Evolutionary conservation across 2,329 filamentous ascomycete genomes (phyloP), one percentile per base, ranked within the genome.

Genomic region (Aspergillus proliferans): DNA sequence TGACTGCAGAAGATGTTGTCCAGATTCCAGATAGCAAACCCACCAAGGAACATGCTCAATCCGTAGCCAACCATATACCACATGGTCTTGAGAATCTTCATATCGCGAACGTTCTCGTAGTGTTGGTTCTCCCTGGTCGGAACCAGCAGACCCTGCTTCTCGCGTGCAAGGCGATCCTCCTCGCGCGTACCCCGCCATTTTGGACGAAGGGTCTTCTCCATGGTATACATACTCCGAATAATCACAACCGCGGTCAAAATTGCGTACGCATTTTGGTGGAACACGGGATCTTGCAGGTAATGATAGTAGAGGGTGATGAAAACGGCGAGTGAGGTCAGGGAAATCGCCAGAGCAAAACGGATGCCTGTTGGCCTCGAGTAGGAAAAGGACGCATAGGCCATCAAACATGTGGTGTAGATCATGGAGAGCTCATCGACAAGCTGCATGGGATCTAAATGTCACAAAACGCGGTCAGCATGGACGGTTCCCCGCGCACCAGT

Each of bases 291-390:
- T 63, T 91, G 88, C 14, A 90, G 82, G 53, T 87, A 82, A 63
- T 90, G 86, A 69, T 95, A 95, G 67, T 86, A 81, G 38, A 86
- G 75, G 12, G 88, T 93, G 65, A 94, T 91, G 60, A 84, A 86
- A 34, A 72, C 67, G n/a, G 80, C 76, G 26, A 84, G 66, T 8
- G 69, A 69, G 5, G 82, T 62, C 8, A 88, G 75, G 12, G 73
- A 74, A 4, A 83, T 38, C 6, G 76, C 87, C 7, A 90, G 73
- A 10, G 77, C 50, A 1, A 75, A 58, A 1, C 80, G 77, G 51
- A 81, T 75, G 3, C 55, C 58, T 9, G 63, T 66, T 1, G 83
- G 76, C 51, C 78, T 78, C 12, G 77, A 80, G 69, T 88, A 88
- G 2, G 85, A 82, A 62, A 93, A 90, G 4, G 85, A 88, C 7